phyloP scores from a whole-genome alignment of 1,139 yeast species.

The Insectozyma bohioensis region DNA sequence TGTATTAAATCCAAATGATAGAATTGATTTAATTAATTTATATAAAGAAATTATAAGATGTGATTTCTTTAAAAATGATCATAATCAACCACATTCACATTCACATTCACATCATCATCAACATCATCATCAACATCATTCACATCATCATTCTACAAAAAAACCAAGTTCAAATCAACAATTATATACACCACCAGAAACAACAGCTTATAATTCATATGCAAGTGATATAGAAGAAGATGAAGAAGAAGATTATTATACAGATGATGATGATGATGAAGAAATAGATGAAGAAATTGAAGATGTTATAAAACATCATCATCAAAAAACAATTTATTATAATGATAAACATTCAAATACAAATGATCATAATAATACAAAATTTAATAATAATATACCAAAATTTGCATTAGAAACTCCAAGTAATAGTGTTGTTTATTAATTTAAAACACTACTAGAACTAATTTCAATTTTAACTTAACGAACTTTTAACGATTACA shows the following conservation, averaged over 20 bases:
- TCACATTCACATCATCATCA: conserved; percentile 6
- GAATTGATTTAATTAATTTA: conserved; percentile 55
- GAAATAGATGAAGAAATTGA: conserved; percentile 7
- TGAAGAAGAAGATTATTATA: conserved; percentile 10
- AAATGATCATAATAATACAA: conserved; percentile 1
- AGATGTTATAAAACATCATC: conserved; percentile 10
- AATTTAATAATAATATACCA: conserved; percentile 4
- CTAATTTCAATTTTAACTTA: too few species aligned
- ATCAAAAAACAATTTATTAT: background rate
- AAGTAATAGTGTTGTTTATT: conserved; percentile 9
- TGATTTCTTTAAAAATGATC: conserved; percentile 35
- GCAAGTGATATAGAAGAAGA: conserved; percentile 16
- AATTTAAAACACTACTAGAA: too few species aligned
- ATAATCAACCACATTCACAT: conserved; percentile 3
- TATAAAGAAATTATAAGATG: conserved; percentile 39
- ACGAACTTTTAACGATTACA: too few species aligned
- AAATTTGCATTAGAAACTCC: conserved; percentile 11
- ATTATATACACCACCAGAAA: conserved; percentile 20
- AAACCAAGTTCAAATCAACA: conserved; percentile 14
- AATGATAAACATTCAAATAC: conserved; percentile 1
- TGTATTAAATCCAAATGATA: conserved; percentile 59
- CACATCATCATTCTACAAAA: too few species aligned
- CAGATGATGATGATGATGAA: conserved; percentile 8
- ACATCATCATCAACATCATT: background rate
- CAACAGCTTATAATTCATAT: conserved; percentile 16